Conservation (phyloP, 2,329 filamentous ascomycete genomes). For the Venturiaceae sp. region DNA sequence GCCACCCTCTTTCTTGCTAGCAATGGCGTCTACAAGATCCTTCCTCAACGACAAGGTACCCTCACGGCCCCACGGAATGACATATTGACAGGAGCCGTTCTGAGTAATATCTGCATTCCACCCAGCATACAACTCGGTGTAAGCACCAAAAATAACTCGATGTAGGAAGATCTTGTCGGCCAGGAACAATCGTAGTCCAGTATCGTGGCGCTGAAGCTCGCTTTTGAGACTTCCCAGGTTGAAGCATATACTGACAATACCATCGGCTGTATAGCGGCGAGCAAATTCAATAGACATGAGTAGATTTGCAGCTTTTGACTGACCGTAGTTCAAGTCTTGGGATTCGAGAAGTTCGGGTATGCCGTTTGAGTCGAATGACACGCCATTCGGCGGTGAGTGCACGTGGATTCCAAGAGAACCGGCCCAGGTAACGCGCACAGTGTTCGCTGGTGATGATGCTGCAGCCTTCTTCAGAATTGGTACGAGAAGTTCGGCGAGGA, state of each 20-base stretch:
- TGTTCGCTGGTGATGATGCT: slow-evolving; percentile 10
- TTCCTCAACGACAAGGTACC: slow-evolving; percentile 11
- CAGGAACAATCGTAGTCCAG: neutral
- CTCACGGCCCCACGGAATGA: slow-evolving; percentile 17
- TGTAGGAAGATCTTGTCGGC: no score
- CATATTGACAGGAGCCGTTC: slow-evolving; percentile 12
- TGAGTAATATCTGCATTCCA: neutral
- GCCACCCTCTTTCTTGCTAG: slow-evolving; percentile 12
- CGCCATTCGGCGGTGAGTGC: slow-evolving; percentile 10
- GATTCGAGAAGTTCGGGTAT: slow-evolving; percentile 9
- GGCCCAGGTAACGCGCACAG: slow-evolving; percentile 27
- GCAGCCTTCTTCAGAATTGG: slow-evolving; percentile 25
- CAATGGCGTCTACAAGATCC: slow-evolving; percentile 15
- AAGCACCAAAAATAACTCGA: slow-evolving; percentile 15
- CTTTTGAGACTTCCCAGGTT: slow-evolving; percentile 17
- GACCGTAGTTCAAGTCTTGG: slow-evolving; percentile 12
- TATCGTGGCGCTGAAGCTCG: neutral
- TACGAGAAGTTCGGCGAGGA: slow-evolving; percentile 28
- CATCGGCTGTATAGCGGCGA: slow-evolving; percentile 5
- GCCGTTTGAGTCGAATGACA: slow-evolving; percentile 11
- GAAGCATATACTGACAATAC: slow-evolving; percentile 14
- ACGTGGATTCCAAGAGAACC: slow-evolving; percentile 13
- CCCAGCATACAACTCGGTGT: slow-evolving; percentile 15
- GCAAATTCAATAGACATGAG: slow-evolving; percentile 14
- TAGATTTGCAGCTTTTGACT: slow-evolving; percentile 15